Evolutionary conservation across 2,329 filamentous ascomycete genomes (phyloP), one percentile per base, ranked within the genome.

Genomic region (Verticillium klebahnii): DNA sequence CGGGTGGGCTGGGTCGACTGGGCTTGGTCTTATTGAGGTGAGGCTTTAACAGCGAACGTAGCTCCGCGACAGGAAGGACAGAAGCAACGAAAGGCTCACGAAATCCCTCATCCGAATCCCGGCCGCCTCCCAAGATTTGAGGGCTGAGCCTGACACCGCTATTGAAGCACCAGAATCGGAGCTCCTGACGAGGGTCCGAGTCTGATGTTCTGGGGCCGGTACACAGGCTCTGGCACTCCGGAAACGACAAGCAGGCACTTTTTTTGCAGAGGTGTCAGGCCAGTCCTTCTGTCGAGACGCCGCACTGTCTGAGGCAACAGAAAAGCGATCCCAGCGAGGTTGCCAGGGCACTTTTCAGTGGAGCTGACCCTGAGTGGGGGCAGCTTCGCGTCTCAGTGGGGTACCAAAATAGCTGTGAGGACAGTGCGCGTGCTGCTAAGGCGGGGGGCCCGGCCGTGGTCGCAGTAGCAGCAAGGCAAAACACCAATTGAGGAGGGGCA

Each of bases 401-500:
- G 45, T 52, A 52, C 45, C 45, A 52, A 52, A 52, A 52, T 52
- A 52, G 45, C 45, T 52, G 45, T 52, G 19, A 52, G 45, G 45
- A 52, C 45, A 52, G 45, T 52, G 45, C 45, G 45, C 11, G 45
- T 9, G 19, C n/a, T 52, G 45, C 45, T 52, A 23, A 52, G n/a
- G 19, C 45, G 45, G 17, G 45, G 45, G 45, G 45, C 19, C 23
- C 55, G 55, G 32, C 55, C 55, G 55, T 57, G n/a, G 55, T 57
- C 55, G 31, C 31, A 37, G 54, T 56, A 34, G 25, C 25, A 56
- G 55, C 55, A 57, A 36, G 29, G 55, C 31, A 58, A 58, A 58
- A 58, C 57, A 58, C 57, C 57, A 58, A 58, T 58, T 58, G 57
- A 58, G 57, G 57, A 58, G 57, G 57, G 57, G 57, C 57, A 58